A percentile compares a stretch with the other conserved stretches of the same genome.
Conservation (phyloP, 2,329 filamentous ascomycete species). For the Nemania abortiva region DNA sequence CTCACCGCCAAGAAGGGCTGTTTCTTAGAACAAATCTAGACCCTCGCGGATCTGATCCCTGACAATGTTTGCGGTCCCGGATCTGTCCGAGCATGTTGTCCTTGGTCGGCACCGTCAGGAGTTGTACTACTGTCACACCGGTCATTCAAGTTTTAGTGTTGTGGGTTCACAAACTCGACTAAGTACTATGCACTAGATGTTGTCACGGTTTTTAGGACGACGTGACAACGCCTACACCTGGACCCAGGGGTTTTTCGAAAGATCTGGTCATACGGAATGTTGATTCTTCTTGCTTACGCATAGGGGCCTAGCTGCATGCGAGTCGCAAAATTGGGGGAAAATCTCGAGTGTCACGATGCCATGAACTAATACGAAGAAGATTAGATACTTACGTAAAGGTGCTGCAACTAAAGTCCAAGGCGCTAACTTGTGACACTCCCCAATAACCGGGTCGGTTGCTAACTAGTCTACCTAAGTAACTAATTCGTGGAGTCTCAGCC, state of each 20-base stretch:
- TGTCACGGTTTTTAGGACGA: neutral
- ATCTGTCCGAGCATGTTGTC: constrained; percentile 31
- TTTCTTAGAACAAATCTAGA: constrained; percentile 20
- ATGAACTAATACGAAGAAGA: constrained; percentile 11
- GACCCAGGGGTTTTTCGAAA: constrained; percentile 11
- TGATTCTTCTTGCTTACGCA: neutral
- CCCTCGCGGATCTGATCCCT: constrained; percentile 15
- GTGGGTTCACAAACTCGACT: constrained; percentile 5
- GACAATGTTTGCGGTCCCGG: constrained; percentile 15
- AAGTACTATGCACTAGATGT: neutral
- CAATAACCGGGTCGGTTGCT: constrained; percentile 28
- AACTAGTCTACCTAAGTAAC: constrained; percentile 5
- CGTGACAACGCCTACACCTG: constrained; percentile 19
- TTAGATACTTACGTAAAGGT: constrained; percentile 25
- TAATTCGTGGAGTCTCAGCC: neutral
- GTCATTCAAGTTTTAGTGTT: neutral
- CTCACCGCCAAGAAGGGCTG: constrained; percentile 4
- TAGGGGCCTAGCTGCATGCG: neutral
- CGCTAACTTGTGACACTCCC: constrained; percentile 18
- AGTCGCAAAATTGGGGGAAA: constrained; percentile 16
- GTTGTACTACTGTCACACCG: constrained; percentile 19
- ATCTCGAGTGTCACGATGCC: constrained; percentile 36
- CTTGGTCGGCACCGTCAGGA: constrained; percentile 10
- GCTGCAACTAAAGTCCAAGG: constrained; percentile 11
- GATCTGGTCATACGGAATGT: constrained; percentile 20